phyloP scores from a whole-genome alignment of 2,329 filamentous ascomycete species.

The Neopestalotiopsis clavispora region DNA sequence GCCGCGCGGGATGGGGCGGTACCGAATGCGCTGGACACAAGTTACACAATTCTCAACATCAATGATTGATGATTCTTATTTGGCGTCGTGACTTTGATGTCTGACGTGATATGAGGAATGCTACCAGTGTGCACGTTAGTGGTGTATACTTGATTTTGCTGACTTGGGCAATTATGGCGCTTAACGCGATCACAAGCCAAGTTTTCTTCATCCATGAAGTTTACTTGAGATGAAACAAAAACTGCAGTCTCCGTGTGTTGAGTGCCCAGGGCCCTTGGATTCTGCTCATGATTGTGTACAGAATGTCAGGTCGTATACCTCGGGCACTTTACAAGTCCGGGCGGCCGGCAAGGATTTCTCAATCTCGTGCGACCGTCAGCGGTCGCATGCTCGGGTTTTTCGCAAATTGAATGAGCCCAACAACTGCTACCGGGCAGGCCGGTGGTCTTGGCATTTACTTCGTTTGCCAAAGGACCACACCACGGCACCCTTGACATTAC shows the following conservation, averaged over 20 bases:
- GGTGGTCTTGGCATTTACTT: neutral
- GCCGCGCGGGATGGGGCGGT: slow-evolving; percentile 10
- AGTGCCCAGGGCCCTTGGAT: neutral
- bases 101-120: neutral
- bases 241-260: neutral
- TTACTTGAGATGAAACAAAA: slow-evolving; percentile 12
- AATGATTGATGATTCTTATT: neutral
- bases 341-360: slow-evolving; percentile 1
- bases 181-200: neutral
- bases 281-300: neutral
- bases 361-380: neutral
- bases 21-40: neutral
- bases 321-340: neutral
- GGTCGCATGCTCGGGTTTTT: neutral
- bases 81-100: neutral
- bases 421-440: neutral
- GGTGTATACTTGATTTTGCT: neutral
- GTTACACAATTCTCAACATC: neutral
- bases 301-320: neutral
- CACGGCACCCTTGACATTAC: neutral
- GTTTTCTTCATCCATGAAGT: neutral
- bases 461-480: neutral
- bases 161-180: neutral
- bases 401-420: neutral
- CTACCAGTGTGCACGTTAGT: neutral